These are phyloP conservation scores for Ophidiomyces ophidiicola DNA, from an alignment of 2,329 filamentous ascomycete species.

Conservation along the genomic window DNA sequence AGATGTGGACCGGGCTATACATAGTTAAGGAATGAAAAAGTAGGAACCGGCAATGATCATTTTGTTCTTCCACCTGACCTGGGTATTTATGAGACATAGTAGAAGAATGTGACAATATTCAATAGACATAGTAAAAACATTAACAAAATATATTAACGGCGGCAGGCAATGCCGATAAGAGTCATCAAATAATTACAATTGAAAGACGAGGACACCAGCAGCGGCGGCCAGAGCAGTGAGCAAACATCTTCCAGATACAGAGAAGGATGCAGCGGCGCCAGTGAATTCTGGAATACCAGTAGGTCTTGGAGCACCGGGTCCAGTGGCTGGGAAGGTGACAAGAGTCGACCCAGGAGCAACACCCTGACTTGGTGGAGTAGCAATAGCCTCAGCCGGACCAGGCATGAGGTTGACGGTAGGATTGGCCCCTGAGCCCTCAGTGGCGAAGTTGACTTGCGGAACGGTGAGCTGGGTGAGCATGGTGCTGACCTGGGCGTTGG, in stretches of 20 bases:
- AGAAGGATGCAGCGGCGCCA: conserved; percentile 14
- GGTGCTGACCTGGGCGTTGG: conserved; percentile 13
- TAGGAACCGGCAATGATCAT: no score
- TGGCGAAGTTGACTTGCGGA: conserved; percentile 34
- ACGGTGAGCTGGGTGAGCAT: conserved; percentile 33
- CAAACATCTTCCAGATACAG: conserved; percentile 10
- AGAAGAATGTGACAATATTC: no score
- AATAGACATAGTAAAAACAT: no score
- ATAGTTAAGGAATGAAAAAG: no score
- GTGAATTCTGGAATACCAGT: conserved; percentile 11
- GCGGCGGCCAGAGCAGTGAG: conserved; percentile 10
- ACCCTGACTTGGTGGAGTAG: conserved; percentile 8
- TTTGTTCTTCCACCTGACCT: no score
- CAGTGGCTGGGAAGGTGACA: conserved; percentile 15
- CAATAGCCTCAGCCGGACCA: conserved; percentile 12
- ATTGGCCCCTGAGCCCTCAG: conserved; percentile 19
- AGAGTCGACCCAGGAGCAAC: conserved; percentile 9
- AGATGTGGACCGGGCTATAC: no score
- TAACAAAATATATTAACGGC: no score
- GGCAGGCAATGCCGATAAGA: no score
- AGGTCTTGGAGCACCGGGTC: conserved; percentile 12
- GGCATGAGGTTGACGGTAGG: conserved; percentile 26
- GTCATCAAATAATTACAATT: conserved; percentile 9
- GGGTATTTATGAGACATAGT: no score
- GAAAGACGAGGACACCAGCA: conserved; percentile 8